phyloP scores from a whole-genome alignment of 176 grass and related monocot genomes.

The Carex littledalei region DNA sequence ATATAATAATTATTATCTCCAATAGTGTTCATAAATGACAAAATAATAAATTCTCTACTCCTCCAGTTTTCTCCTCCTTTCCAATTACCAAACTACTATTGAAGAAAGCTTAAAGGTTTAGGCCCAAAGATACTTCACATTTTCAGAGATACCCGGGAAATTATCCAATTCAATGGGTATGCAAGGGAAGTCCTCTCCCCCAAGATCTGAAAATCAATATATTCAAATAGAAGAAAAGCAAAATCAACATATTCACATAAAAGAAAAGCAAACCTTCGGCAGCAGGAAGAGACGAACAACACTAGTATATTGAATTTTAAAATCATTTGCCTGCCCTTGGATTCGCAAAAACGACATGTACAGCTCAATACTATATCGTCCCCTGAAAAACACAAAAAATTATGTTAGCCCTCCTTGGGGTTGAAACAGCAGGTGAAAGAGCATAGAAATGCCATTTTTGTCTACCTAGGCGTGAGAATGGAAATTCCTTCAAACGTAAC shows the following conservation, averaged over 20 bases:
- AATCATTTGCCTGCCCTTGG: constrained; percentile 95
- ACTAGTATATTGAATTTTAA: constrained; percentile 98
- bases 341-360: constrained; percentile 75
- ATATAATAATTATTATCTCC: constrained; percentile 5
- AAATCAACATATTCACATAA: constrained; percentile 1
- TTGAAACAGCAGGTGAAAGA: background rate
- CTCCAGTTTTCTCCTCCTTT: background rate
- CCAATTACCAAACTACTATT: background rate
- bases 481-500: constrained; percentile 93
- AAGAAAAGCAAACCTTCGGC: constrained; percentile 61
- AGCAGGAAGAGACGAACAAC: constrained; percentile 82
- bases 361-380: constrained; percentile 89
- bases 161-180: background rate
- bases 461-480: constrained; percentile 89
- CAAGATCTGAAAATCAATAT: background rate
- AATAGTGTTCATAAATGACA: constrained; percentile 24
- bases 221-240: background rate
- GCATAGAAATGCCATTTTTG: constrained; percentile 5
- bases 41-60: background rate
- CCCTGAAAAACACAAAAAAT: constrained; percentile 35
- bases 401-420: background rate
- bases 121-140: background rate
- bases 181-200: background rate
- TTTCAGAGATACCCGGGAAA: background rate
- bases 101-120: background rate